Evolutionary conservation across 2,329 filamentous ascomycete genomes (phyloP).

Genomic region (Balansia obtecta): DNA sequence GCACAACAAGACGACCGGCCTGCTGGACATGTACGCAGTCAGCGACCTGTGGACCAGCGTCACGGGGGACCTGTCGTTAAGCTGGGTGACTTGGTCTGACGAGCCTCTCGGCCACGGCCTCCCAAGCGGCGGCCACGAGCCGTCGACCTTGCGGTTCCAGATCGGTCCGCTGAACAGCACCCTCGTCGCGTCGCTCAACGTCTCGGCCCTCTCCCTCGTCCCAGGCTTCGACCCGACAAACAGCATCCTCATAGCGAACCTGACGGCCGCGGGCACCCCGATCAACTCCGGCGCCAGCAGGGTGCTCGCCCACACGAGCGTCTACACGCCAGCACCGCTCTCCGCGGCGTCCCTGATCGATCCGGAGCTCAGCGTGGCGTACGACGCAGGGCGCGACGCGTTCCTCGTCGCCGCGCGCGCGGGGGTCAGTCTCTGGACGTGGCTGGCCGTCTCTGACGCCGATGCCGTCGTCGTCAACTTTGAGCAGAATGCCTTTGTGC

Average conservation of each 20-base stretch:
- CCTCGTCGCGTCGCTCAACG: conserved; percentile 4
- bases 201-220: no score
- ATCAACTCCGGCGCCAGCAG: conserved; percentile 2
- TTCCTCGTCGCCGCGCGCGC: conserved; percentile 1
- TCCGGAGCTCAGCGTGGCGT: neutral
- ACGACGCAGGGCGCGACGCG: neutral
- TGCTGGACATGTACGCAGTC: conserved; percentile 30
- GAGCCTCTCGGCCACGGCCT: neutral
- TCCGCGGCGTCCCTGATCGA: neutral
- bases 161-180: conserved; percentile 6
- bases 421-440: conserved; percentile 5
- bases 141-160: neutral
- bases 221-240: conserved; percentile 1
- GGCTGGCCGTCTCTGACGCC: conserved; percentile 1
- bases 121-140: neutral
- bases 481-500: conserved; percentile 5
- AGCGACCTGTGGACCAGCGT: conserved; percentile 4
- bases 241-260: conserved; percentile 2
- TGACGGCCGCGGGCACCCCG: conserved; percentile 1
- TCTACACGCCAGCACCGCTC: conserved; percentile 3
- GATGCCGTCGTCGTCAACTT: conserved; percentile 4
- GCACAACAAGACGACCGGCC: conserved; percentile 35
- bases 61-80: neutral
- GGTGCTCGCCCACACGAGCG: conserved; percentile 2
- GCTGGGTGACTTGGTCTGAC: conserved; percentile 5